These are phyloP conservation scores for Lophiostoma macrostomum DNA, from an alignment of 495 filamentous ascomycete genomes.

Conservation along the genomic window DNA sequence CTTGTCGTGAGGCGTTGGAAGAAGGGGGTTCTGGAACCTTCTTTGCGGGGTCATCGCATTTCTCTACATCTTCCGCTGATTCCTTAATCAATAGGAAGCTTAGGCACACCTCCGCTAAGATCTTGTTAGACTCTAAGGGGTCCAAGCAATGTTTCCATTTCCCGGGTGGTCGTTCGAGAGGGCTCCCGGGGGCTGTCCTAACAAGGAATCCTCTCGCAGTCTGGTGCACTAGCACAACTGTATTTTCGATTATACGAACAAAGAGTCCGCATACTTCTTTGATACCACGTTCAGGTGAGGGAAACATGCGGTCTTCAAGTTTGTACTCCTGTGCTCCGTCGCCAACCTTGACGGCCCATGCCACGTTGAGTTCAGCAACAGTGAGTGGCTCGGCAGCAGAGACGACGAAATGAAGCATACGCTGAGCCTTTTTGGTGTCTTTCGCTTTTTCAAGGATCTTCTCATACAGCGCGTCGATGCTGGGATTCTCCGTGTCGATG, in stretches of 20 bases:
- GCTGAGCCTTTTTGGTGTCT: background rate
- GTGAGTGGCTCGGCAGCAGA: slow-evolving; percentile 1
- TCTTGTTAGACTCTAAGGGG: too few species aligned
- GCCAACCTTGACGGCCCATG: background rate
- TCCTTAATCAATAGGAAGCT: too few species aligned
- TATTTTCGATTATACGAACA: background rate
- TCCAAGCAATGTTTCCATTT: too few species aligned
- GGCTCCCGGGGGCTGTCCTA: too few species aligned
- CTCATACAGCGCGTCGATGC: background rate
- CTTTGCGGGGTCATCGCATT: too few species aligned
- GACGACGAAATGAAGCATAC: background rate
- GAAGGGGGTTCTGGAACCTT: too few species aligned
- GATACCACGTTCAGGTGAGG: too few species aligned
- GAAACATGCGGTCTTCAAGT: background rate
- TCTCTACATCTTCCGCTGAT: too few species aligned
- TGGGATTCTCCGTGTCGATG: too few species aligned
- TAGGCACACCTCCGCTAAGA: too few species aligned
- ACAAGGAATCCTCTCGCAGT: slow-evolving; percentile 6
- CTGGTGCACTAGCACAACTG: background rate
- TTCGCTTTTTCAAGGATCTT: background rate
- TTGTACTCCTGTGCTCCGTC: background rate
- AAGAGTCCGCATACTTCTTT: slow-evolving; percentile 2
- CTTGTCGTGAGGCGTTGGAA: too few species aligned
- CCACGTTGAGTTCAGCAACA: background rate
- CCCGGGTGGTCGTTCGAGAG: too few species aligned